Evolutionary conservation across 1,284 basidiomycete species (phyloP), one percentile per base, ranked within the genome.

Genomic region (Trametes sp.): DNA sequence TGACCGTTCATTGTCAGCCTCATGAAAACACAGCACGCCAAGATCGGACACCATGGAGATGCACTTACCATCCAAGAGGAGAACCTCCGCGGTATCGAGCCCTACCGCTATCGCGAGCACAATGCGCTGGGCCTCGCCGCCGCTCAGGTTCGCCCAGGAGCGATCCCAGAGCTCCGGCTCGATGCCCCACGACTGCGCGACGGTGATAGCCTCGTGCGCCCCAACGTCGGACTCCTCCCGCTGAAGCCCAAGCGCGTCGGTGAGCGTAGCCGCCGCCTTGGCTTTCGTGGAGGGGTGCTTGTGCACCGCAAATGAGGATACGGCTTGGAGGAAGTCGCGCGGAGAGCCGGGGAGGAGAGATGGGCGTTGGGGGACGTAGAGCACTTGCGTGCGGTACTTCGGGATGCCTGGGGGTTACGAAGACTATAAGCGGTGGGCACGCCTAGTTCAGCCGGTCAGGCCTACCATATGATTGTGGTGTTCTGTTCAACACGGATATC

Each of bases 301-400:
- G 61, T 89, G 88, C 13, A 90, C 82, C 31, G 76, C 71, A 70
- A 94, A 90, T 10, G 78, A 74, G 29, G 79, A 78, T 61, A 94
- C 78, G 0, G 84, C 80, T 4, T 76, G 72, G 56, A 95, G 78
- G 68, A 95, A 93, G 62, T 91, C 87, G 35, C 84, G 81, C 1
- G 94, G 94, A 5, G 90, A 90, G 6, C 89, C 90, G 0, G 93
- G 86, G n/a, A 95, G 84, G 16, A 95, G 79, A 0, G 93, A 91
- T 0, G 94, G 89, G 23, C 94, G 82, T 75, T 96, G 94, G 0
- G 94, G 94, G 45, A 95, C 87, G 73, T 96, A 96, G 66, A 89
- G 84, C 2, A 95, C 87, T 62, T 83, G 84, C 0, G 90, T 93
- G 56, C 94, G 86, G 77, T 87, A 96, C 28, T 74, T 75, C 4